Percentiles rank a stretch among this genome's conserved stretches.
Conservation (phyloP, 1,284 basidiomycete genomes). For the Leucoagaricus sp. region DNA sequence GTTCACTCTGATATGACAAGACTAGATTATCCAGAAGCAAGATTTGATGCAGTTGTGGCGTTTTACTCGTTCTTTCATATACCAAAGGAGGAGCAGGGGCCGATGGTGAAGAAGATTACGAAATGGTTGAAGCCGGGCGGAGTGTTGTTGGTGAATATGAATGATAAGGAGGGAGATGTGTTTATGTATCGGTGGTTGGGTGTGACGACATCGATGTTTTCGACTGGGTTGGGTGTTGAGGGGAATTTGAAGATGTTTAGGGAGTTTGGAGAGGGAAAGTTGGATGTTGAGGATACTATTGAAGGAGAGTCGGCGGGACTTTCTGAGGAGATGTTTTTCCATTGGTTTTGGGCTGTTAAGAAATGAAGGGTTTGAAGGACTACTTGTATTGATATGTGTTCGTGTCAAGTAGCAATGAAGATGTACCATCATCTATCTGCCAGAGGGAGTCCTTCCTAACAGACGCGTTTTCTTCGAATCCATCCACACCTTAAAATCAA, state of each 20-base stretch:
- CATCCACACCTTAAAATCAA: neutral
- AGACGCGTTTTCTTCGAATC: neutral
- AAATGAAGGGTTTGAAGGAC: constrained; percentile 2
- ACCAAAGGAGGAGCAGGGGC: constrained; percentile 26
- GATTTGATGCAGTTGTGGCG: constrained; percentile 24
- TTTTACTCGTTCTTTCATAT: constrained; percentile 30
- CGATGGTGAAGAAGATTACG: constrained; percentile 24
- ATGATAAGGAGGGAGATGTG: constrained; percentile 19
- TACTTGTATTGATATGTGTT: too few relatives aligned
- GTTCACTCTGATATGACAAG: constrained; percentile 27
- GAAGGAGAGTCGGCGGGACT: constrained; percentile 22
- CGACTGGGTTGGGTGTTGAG: constrained; percentile 25
- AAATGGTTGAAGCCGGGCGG: constrained; percentile 27
- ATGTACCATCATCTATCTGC: too few relatives aligned
- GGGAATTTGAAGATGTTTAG: constrained; percentile 24
- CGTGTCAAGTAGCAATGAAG: too few relatives aligned
- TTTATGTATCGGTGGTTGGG: constrained; percentile 25
- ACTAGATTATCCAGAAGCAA: constrained; percentile 18
- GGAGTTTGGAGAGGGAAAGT: constrained; percentile 15
- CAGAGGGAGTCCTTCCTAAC: neutral
- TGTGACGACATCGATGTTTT: constrained; percentile 27
- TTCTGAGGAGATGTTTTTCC: constrained; percentile 23
- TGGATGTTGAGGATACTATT: constrained; percentile 24
- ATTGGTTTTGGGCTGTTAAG: constrained; percentile 28
- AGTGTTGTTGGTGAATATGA: constrained; percentile 24